phyloP scores from a whole-genome alignment of 139 green algal genomes.

The Tetradesmus lagerheimii region DNA sequence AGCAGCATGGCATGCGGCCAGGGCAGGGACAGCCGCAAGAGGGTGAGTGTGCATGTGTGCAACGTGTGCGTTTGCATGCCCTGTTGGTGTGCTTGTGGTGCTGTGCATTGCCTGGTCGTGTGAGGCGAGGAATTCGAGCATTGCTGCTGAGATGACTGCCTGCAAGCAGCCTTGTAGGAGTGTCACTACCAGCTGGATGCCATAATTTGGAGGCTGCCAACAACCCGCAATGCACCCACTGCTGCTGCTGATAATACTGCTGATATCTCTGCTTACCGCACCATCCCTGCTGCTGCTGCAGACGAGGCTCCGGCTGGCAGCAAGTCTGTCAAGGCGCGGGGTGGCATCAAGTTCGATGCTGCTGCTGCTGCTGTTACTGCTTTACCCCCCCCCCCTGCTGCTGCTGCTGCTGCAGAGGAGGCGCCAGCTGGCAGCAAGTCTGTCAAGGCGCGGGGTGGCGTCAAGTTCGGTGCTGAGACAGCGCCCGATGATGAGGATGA shows the following conservation, averaged over 20 bases:
- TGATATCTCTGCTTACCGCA: neutral
- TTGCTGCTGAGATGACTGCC: neutral
- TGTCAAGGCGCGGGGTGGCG: neutral
- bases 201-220: too few species aligned
- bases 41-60: neutral
- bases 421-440: neutral
- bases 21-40: neutral
- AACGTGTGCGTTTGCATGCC: neutral
- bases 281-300: neutral
- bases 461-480: neutral
- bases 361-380: neutral
- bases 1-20: neutral
- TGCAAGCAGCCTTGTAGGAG: too few species aligned
- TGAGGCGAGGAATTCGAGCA: too few species aligned
- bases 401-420: neutral
- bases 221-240: too few species aligned
- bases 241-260: neutral
- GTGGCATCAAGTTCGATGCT: neutral
- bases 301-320: neutral
- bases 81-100: neutral
- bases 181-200: too few species aligned
- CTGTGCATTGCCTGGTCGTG: neutral
- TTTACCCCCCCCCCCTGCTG: neutral
- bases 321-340: neutral
- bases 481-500: neutral